Evolutionary conservation across 2,329 filamentous ascomycete species (phyloP).

Genomic region (Achaetomium macrosporum): DNA sequence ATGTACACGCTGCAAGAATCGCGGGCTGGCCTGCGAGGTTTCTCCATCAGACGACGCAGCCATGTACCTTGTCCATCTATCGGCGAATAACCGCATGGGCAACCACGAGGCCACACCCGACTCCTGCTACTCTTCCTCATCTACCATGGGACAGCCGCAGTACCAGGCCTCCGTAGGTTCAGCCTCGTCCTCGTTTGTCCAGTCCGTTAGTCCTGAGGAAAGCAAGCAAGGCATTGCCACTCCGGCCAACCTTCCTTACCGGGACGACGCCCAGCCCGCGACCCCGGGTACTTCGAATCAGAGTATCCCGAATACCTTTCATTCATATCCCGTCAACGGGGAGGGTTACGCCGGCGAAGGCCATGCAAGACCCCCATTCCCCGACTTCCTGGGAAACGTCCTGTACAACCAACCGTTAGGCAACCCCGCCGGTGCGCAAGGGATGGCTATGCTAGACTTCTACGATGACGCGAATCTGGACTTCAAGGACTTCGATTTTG

Average conservation of each 20-base stretch:
- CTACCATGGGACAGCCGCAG: slow-evolving; percentile 5
- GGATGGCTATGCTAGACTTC: slow-evolving; percentile 43
- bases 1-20: slow-evolving; percentile 44
- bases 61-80: slow-evolving; percentile 40
- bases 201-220: slow-evolving; percentile 14
- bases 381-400: slow-evolving; percentile 46
- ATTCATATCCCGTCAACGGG: slow-evolving; percentile 9
- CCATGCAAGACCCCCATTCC: slow-evolving; percentile 38
- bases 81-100: slow-evolving; percentile 31
- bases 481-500: slow-evolving; percentile 48
- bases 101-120: slow-evolving; percentile 15
- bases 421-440: slow-evolving; percentile 33
- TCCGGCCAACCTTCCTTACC: slow-evolving; percentile 25
- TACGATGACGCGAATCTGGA: slow-evolving; percentile 45
- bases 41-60: slow-evolving; percentile 35
- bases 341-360: slow-evolving; percentile 21
- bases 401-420: slow-evolving; percentile 41
- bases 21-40: slow-evolving; percentile 42
- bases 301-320: slow-evolving; percentile 8
- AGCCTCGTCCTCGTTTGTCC: background rate
- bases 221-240: slow-evolving; percentile 26
- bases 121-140: slow-evolving; percentile 11
- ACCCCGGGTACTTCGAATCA: slow-evolving; percentile 32
- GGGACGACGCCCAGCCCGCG: slow-evolving; percentile 32
- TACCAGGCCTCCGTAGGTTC: background rate